Conservation (phyloP, 495 filamentous ascomycete genomes). For the Chaetomium fimeti region DNA sequence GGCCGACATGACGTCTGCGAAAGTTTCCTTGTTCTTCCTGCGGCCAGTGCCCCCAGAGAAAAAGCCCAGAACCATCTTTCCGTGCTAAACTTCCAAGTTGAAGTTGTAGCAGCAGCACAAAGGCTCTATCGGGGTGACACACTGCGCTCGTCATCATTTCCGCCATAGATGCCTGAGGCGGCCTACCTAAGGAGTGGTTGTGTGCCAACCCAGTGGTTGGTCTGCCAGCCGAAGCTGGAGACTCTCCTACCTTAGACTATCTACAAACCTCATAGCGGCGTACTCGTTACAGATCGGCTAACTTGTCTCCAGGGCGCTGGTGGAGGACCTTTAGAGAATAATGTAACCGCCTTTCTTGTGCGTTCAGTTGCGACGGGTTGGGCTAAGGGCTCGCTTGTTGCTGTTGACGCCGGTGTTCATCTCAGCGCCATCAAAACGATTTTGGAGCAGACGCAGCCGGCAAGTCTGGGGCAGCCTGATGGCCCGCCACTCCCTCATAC, state of each 20-base stretch:
- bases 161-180: too few relatives aligned
- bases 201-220: neutral
- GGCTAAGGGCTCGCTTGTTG: constrained; percentile 75
- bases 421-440: constrained; percentile 77
- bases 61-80: too few relatives aligned
- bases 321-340: constrained; percentile 85
- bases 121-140: neutral
- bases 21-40: neutral
- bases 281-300: constrained; percentile 15
- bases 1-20: neutral
- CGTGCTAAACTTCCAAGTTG: too few relatives aligned
- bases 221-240: neutral
- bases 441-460: constrained; percentile 51
- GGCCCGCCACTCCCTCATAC: constrained; percentile 37
- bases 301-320: constrained; percentile 70
- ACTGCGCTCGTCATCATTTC: neutral
- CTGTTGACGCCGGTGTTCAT: constrained; percentile 90
- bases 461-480: constrained; percentile 44
- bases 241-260: neutral
- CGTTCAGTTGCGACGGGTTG: constrained; percentile 76
- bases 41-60: too few relatives aligned
- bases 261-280: neutral
- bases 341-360: constrained; percentile 84
- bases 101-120: too few relatives aligned
- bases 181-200: too few relatives aligned